Base-by-base conservation (phyloP, 1,139 yeast genomes). In the Diutina pseudorugosa region DNA sequence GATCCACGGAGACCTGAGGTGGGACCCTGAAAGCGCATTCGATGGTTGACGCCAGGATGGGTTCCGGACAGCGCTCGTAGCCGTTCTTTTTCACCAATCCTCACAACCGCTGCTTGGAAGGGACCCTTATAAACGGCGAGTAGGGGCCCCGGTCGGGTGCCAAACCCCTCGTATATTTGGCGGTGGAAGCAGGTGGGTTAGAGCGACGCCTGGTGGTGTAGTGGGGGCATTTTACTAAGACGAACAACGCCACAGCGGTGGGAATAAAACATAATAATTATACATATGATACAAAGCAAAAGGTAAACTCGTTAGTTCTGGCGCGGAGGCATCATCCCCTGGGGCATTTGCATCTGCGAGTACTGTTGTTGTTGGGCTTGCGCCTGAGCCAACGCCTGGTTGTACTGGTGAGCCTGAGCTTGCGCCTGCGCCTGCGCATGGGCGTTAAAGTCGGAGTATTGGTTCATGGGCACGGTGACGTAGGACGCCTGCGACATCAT, bases 261-360 rank as follows among this genome's bases (percentile, higher is more conserved):
- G n/a, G n/a, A 30, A 30, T 11, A 30, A 30, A 30, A 30, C 36
- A 30, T 30, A 30, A 40, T 40, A 40, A 40, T 16, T 18, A 40
- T 40, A 40, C 18, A 40, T 40, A 40, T 40, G 9, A 18, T 40
- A 40, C 42, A 40, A 30, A 30, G 36, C 36, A 30, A 30, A 30
- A 4, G n/a, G n/a, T n/a, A n/a, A 30, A 30, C 8, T 11, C 36
- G n/a, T n/a, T 30, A 30, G 36, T 30, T 30, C 36, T 30, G 54
- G 47, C 57, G 57, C 7, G 54, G 43, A 8, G 59, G 52, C 41
- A 57, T 52, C 58, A 57, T 55, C 12, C 58, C 57, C 53, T 56
- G 51, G 14, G 55, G 57, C 42, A 14, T 55, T 27, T 30, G 45
- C 47, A 44, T 44, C 49, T 41, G 41, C 30, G 14, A n/a, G 27